Evolutionary conservation across 176 grass and related monocot species (phyloP), one percentile per base, ranked within the genome.

Genomic region (Phoenix roebelenii): DNA sequence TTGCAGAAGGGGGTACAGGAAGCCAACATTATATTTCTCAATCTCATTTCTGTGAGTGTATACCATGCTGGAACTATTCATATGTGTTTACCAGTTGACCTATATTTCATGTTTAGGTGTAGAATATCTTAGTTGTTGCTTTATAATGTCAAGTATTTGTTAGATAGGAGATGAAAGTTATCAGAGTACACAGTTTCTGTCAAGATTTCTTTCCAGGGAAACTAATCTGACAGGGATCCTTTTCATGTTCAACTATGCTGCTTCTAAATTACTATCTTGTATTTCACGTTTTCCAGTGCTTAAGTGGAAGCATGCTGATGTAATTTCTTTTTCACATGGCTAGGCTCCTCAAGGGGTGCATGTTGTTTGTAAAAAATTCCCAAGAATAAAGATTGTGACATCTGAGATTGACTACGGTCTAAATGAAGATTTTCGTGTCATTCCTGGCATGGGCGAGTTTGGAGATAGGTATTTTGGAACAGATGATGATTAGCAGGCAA

Each of bases 361-460:
- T 65, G 91, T 82, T 10, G 91, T 90, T 16, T 87, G 91, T 75
- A 96, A 90, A 85, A 87, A 73, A 72, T 96, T 96, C 25, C 91
- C 91, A 5, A 90, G 91, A 75, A 51, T 96, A 39, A 87, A 96
- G 76, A 96, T 90, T 29, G 91, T 90, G 75, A 96, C 91, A n/a
- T 96, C 91, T 0, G 91, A 90, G 70, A 90, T 96, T 60, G 91
- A 96, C 25, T 70, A 82, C 55, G 91, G 91, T 65, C 64, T 96
- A 51, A 96, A 96, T 54, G 75, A 87, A 22, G 80, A 90, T 76
- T 85, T 74, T 39, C 86, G 86, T 51, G 86, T 96, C 18, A 62
- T 96, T 59, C 88, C 88, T 58, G 88, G 88, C 23, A 93, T 93
- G 80, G 88, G 88, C 3, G 88, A 93, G 62, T 93, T 87, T 72